Conservation (phyloP, 2,329 filamentous ascomycete species). For the Ophiostoma novo-ulmi region DNA sequence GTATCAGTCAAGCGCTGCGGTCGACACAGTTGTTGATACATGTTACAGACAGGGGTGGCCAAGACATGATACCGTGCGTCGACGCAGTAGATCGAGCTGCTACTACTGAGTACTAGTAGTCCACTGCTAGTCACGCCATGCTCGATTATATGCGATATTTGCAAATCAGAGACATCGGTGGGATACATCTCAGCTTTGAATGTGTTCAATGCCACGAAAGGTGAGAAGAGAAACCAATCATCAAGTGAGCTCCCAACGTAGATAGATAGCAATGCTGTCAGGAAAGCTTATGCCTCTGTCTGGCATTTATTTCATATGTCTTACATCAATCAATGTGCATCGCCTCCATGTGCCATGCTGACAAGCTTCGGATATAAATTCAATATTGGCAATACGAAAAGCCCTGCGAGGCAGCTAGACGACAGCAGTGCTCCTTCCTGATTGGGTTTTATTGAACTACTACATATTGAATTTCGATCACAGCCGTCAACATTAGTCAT, state of each 20-base stretch:
- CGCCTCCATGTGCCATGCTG: background rate
- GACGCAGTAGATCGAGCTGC: background rate
- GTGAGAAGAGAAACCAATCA: too few species aligned
- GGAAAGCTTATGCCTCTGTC: too few species aligned
- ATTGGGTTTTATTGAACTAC: background rate
- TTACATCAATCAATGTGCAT: background rate
- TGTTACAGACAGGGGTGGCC: background rate
- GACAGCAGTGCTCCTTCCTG: background rate
- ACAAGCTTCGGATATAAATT: background rate
- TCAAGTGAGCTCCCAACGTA: too few species aligned
- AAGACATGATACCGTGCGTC: background rate
- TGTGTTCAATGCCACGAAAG: too few species aligned
- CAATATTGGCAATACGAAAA: background rate
- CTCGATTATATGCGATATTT: too few species aligned
- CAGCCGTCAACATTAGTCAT: background rate
- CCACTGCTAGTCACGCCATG: background rate
- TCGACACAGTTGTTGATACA: background rate
- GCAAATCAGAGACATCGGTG: too few species aligned
- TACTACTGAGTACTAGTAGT: background rate
- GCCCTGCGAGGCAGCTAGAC: background rate
- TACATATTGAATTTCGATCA: background rate
- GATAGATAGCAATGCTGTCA: too few species aligned
- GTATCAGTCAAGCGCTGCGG: conserved; percentile 4
- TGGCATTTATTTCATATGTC: too few species aligned
- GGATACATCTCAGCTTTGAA: too few species aligned